A percentile compares a stretch with the other conserved stretches of the same genome.
Evolutionary conservation across 495 filamentous ascomycete genomes (phyloP).

Genomic region (Emericellopsis terricola): DNA sequence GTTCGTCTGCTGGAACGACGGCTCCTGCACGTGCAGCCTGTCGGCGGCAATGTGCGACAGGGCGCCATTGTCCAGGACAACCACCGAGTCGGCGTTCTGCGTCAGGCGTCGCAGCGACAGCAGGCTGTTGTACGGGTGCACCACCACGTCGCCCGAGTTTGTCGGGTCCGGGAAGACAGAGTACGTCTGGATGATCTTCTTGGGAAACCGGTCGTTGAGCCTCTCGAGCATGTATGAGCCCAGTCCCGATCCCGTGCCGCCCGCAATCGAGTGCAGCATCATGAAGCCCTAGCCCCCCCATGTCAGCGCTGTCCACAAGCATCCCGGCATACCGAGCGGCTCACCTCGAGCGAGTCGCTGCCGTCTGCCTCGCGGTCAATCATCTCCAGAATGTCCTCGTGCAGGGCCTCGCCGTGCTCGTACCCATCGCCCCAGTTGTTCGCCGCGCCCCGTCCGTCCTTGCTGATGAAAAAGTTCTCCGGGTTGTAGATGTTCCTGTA

Average conservation of each 20-base stretch:
- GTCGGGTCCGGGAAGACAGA: constrained; percentile 92
- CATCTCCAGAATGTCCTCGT: constrained; percentile 98
- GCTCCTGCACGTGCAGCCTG: constrained; percentile 79
- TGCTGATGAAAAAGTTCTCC: constrained; percentile 92
- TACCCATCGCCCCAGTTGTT: constrained; percentile 98
- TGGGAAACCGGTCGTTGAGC: constrained; percentile 93
- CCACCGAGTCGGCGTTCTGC: constrained; percentile 92
- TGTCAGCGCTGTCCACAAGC: no score
- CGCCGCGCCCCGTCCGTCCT: constrained; percentile 78
- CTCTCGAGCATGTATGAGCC: constrained; percentile 90
- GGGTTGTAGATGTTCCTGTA: constrained; percentile 99
- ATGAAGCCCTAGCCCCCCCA: constrained; percentile 63
- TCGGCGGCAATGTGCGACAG: constrained; percentile 88
- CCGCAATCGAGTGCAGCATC: constrained; percentile 94
- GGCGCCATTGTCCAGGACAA: constrained; percentile 94
- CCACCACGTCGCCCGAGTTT: constrained; percentile 71
- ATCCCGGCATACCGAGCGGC: neutral
- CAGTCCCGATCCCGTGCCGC: constrained; percentile 86
- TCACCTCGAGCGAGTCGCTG: constrained; percentile 84
- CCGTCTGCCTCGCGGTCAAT: constrained; percentile 97
- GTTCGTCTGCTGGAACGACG: constrained; percentile 93
- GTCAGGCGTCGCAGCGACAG: constrained; percentile 80
- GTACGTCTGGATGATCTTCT: constrained; percentile 98
- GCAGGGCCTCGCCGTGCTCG: constrained; percentile 73
- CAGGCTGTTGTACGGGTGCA: constrained; percentile 95